Percentiles rank a stretch among this genome's conserved stretches.
Evolutionary conservation across 768 basidiomycete species (phyloP).

Genomic region (Suillus hirtellus): DNA sequence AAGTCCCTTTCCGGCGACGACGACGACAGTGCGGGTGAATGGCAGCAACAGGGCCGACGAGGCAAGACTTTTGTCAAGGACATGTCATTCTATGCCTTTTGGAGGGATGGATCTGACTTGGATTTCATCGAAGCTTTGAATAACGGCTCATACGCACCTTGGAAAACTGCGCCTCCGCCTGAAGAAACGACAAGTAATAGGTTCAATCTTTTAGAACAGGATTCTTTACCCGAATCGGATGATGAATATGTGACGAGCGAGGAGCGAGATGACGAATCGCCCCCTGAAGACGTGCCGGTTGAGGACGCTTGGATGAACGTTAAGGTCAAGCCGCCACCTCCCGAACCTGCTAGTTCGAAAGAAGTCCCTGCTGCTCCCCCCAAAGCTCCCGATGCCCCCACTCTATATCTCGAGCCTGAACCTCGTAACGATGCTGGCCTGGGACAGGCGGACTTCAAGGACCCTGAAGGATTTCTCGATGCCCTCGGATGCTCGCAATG

Average conservation of each 20-base stretch:
- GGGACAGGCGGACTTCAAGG: constrained; percentile 17
- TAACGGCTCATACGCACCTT: constrained; percentile 6
- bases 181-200: neutral
- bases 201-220: constrained; percentile 12
- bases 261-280: constrained; percentile 15
- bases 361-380: neutral
- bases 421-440: neutral
- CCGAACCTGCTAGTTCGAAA: constrained; percentile 4
- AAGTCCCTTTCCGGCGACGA: constrained; percentile 22
- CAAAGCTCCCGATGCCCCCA: neutral
- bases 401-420: neutral
- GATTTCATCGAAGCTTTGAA: constrained; percentile 40
- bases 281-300: constrained; percentile 14
- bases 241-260: constrained; percentile 16
- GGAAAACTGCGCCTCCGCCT: neutral
- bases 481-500: constrained; percentile 35
- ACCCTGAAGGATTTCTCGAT: constrained; percentile 38
- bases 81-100: constrained; percentile 48
- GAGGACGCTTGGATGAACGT: constrained; percentile 35
- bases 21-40: constrained; percentile 25
- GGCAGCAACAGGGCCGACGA: constrained; percentile 35
- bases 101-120: constrained; percentile 49
- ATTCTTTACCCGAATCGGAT: constrained; percentile 3
- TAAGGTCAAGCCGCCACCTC: neutral
- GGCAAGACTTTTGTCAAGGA: constrained; percentile 26